Base-by-base conservation (phyloP, 2,329 filamentous ascomycete genomes). In the Penicillium sp. region DNA sequence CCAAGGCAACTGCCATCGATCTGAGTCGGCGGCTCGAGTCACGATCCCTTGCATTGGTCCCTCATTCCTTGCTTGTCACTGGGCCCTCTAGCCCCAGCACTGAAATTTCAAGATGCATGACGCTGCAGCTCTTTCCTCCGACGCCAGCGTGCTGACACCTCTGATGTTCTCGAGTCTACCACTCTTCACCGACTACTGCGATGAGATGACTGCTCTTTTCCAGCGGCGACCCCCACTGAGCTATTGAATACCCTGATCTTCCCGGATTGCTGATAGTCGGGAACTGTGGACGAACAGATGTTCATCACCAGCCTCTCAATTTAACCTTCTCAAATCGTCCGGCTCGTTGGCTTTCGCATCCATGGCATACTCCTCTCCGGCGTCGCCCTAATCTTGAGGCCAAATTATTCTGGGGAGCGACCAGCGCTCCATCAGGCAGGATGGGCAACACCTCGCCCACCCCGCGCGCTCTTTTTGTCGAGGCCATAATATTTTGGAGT, bases 371-470 rank as follows among this genome's bases (percentile, higher is more conserved):
- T 51, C 3, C 4, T 8, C 18, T 40, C 27, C 29, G 13, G 18
- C 2, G 5, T 3, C 23, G 7, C 29, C 24, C 18, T 17, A 3
- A 45, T 20, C 18, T 24, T 48, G 47, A 46, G 23, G 29, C 40
- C 18, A 29, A 9, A 20, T 49, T 24, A 10, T 18, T 39, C 8
- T 20, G 27, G 17, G 45, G 45, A 36, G 34, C 33, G 10, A 29
- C 7, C 26, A 9, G 49, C 23, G 32, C 56, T 52, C 34, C 41
- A 30, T 41, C 24, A n/a, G 18, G 29, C 49, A 58, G 24, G 15
- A 69, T 69, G 67, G 67, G 65, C 34, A 55, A 66, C 4, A 54
- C 42, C 20, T 69, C 67, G 15, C 67, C 67, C 29, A 65, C 63
- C 21, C 67, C 67, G 4, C 58, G 49, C 4, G 61, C 65, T 51